Conservation (phyloP, 441 rosid species). For the Brassica balearica region DNA sequence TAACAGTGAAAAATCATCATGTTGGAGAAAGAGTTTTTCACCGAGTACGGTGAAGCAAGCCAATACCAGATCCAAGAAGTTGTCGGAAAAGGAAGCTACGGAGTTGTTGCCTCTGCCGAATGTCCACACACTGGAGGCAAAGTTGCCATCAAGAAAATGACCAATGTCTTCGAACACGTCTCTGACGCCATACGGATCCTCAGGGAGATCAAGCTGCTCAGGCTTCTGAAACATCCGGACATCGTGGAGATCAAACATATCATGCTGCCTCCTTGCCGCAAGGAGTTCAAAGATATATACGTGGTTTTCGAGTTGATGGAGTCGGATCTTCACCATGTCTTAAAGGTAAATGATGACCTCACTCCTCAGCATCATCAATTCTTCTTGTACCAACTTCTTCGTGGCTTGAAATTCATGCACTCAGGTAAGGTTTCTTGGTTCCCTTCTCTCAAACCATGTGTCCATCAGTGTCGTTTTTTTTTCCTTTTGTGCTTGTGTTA, state of each 20-base stretch:
- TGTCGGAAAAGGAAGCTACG: constrained; percentile 97
- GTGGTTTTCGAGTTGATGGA: constrained; percentile 99
- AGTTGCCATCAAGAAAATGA: constrained; percentile 97
- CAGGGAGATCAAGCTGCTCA: constrained; percentile 95
- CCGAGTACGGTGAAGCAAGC: constrained; percentile 97
- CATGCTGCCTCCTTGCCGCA: constrained; percentile 95
- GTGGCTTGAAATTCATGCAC: constrained; percentile 92
- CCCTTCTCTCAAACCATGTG: neutral
- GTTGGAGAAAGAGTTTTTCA: constrained; percentile 88
- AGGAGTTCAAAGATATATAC: constrained; percentile 92
- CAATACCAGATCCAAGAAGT: constrained; percentile 94
- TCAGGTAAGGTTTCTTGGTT: constrained; percentile 61
- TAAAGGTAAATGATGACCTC: constrained; percentile 90
- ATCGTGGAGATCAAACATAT: constrained; percentile 92
- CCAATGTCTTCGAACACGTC: constrained; percentile 89
- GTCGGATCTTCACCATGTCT: constrained; percentile 96
- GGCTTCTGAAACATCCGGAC: constrained; percentile 86
- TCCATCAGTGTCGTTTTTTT: neutral
- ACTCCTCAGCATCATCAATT: constrained; percentile 94
- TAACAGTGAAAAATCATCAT: constrained; percentile 40
- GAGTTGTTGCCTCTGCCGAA: constrained; percentile 96
- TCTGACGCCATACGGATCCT: constrained; percentile 96
- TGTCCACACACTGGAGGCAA: constrained; percentile 94
- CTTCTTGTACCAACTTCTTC: constrained; percentile 98
- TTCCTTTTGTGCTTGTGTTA: too few species aligned